Base-by-base conservation (phyloP, 768 basidiomycete species). In the Boletus rex-veris region DNA sequence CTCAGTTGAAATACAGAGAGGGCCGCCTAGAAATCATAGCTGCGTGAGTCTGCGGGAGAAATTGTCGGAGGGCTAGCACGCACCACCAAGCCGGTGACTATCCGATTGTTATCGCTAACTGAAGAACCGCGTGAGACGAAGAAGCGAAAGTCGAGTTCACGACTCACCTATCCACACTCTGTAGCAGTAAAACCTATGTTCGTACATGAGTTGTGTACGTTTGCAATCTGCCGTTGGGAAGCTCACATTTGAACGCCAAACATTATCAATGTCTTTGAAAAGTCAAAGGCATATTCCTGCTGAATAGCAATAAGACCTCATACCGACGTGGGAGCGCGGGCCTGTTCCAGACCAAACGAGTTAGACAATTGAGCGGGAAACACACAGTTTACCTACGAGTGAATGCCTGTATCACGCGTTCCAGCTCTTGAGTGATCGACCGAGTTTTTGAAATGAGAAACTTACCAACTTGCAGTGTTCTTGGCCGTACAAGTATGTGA, bases 91-190 rank as follows among this genome's bases (percentile, higher is more conserved):
- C 42, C 35, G 7, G 35, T 26, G 21, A 47, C 35, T 16, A 47
- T 26, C 21, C 19, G 7, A 47, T 47, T 47, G 9, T 35, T 48
- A 6, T 15, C 30, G 14, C 53, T 54, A 7, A 54, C 53, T 54
- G 21, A 4, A 43, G 12, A 40, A 14, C 18, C 4, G 10, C 4
- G 21, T 38, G 10, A 48, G 38, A 16, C 10, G 5, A 43, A 26
- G 33, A 30, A 30, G 5, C 9, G 14, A 11, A 28, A 28, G 7
- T 2, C 38, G 15, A 26, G 3, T 15, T n/a, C 11, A 35, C 8
- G 3, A 44, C 47, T 11, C n/a, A 54, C 53, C 47, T 48, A 48
- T 48, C 52, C 52, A 53, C 5, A 54, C 35, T 47, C 35, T 47
- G 35, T 47, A n/a, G 45, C 45, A 47, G 35, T 47, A 47, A 5